These are phyloP conservation scores for Colletotrichum eremochloae DNA, from an alignment of 2,329 filamentous ascomycete genomes.

Conservation along the genomic window DNA sequence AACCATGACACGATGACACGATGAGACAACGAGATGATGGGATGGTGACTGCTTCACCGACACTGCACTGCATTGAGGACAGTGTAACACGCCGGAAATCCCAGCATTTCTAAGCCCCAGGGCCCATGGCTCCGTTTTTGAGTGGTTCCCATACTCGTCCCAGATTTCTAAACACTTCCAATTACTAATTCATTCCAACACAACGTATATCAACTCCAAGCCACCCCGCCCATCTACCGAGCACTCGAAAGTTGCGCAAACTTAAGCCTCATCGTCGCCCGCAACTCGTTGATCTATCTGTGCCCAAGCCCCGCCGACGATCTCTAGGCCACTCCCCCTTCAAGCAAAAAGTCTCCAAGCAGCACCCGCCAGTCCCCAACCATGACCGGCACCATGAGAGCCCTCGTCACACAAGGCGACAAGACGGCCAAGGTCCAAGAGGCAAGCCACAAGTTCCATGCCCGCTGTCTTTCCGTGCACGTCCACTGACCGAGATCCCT, in stretches of 20 bases:
- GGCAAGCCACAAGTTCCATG: background rate
- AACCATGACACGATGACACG: background rate
- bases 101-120: background rate
- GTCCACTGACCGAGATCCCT: background rate
- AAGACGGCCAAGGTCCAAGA: slow-evolving; percentile 50
- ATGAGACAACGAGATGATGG: background rate
- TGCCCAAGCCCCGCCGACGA: fast-evolving
- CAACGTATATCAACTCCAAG: background rate
- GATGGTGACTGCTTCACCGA: background rate
- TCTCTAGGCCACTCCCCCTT: no score
- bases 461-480: background rate
- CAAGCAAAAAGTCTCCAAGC: no score
- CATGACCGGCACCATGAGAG: slow-evolving; percentile 33
- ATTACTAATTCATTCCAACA: background rate
- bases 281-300: background rate
- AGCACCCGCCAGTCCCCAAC: background rate
- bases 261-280: background rate
- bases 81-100: background rate
- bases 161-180: background rate
- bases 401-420: slow-evolving; percentile 53
- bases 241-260: background rate
- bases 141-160: background rate
- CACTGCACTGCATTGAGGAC: background rate
- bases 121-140: background rate
- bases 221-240: background rate